Percentiles rank a stretch among this genome's conserved stretches.
Conservation (phyloP, 805 yeast species). For the Citeromyces matritensis region DNA sequence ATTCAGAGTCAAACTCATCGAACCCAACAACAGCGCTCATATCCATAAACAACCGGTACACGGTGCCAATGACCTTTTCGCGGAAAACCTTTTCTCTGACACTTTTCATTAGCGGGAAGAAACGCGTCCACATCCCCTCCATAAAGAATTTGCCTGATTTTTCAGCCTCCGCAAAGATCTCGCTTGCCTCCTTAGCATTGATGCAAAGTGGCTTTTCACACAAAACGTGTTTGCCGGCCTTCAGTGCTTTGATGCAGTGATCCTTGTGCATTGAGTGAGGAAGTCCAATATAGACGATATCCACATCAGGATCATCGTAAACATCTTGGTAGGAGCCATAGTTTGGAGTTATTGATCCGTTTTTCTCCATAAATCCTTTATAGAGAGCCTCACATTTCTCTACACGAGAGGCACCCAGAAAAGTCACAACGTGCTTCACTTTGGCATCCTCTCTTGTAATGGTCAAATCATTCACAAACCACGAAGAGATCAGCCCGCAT, state of each 20-base stretch:
- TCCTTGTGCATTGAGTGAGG: slow-evolving; percentile 38
- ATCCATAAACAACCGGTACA: slow-evolving; percentile 26
- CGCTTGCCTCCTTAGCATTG: slow-evolving; percentile 25
- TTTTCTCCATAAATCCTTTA: slow-evolving; percentile 10
- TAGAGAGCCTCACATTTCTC: slow-evolving; percentile 15
- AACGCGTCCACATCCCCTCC: slow-evolving; percentile 50
- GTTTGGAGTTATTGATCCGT: slow-evolving; percentile 4
- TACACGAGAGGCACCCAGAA: slow-evolving; percentile 22
- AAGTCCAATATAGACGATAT: slow-evolving; percentile 37
- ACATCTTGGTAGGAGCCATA: slow-evolving; percentile 25
- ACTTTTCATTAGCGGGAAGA: slow-evolving; percentile 27
- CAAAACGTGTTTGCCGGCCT: slow-evolving; percentile 30
- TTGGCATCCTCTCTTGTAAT: slow-evolving; percentile 10
- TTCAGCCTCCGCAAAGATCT: slow-evolving; percentile 25
- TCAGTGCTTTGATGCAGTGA: slow-evolving; percentile 24
- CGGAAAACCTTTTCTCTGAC: slow-evolving; percentile 20
- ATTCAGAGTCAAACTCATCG: slow-evolving; percentile 14
- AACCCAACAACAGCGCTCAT: slow-evolving; percentile 20
- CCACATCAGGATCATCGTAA: slow-evolving; percentile 23
- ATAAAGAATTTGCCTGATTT: slow-evolving; percentile 26
- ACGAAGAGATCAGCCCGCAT: slow-evolving; percentile 30
- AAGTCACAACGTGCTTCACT: slow-evolving; percentile 16
- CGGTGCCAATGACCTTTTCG: slow-evolving; percentile 28
- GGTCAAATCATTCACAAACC: slow-evolving; percentile 21
- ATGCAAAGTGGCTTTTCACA: slow-evolving; percentile 43